Percentiles rank a stretch among this genome's conserved stretches.
Evolutionary conservation across 371 early-diverging fungal species (phyloP).

Genomic region (Circinella umbellata): DNA sequence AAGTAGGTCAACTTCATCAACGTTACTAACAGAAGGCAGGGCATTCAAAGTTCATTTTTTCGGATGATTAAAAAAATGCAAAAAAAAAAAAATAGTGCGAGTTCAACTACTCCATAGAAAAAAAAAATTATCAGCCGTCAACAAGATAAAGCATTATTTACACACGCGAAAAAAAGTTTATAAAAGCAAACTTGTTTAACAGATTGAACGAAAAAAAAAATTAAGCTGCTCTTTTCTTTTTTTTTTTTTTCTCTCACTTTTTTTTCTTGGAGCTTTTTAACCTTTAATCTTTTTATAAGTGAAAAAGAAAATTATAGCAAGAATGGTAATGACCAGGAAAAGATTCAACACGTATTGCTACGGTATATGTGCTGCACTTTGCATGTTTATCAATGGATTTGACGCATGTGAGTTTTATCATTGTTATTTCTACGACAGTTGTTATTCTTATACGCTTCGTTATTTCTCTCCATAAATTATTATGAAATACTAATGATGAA

Average conservation of each 20-base stretch:
- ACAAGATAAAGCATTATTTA: neutral
- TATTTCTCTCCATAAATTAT: too few relatives aligned
- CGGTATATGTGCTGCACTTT: slow-evolving; percentile 23
- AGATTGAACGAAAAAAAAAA: neutral
- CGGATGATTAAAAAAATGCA: slow-evolving; percentile 2
- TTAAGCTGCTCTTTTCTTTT: neutral
- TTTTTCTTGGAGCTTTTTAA: neutral
- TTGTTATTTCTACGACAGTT: neutral
- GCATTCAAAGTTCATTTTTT: neutral
- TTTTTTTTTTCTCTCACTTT: neutral
- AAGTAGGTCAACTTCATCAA: neutral
- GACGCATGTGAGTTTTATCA: slow-evolving; percentile 29
- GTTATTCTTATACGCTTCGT: too few relatives aligned
- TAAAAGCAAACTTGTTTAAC: neutral
- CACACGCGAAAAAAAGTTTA: slow-evolving; percentile 2
- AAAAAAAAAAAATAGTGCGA: too few relatives aligned
- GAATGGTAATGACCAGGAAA: slow-evolving; percentile 19
- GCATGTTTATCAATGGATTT: slow-evolving; percentile 39
- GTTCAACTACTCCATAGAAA: too few relatives aligned
- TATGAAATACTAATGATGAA: too few relatives aligned
- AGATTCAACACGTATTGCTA: slow-evolving; percentile 25
- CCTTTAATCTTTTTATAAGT: neutral
- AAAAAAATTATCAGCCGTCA: neutral
- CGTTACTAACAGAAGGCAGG: too few relatives aligned
- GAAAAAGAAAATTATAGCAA: neutral